Base-by-base conservation (phyloP, 306 rosid species). In the Medicago arabica region DNA sequence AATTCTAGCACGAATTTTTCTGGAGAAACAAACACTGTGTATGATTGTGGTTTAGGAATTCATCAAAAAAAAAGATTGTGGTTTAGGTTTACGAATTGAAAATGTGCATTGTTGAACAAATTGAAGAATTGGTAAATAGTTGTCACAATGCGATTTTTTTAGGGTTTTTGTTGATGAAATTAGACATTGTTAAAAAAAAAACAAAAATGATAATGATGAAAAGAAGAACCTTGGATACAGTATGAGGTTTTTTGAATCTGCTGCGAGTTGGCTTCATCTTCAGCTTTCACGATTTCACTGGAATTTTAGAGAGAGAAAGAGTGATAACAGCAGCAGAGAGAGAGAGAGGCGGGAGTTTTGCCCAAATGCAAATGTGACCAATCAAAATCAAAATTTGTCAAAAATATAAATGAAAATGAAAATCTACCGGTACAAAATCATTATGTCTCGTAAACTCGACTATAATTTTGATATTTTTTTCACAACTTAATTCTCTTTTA, bases 181-280 rank as follows among this genome's bases (percentile, higher is more conserved):
- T 43, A 47, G 17, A 57, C 14, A 49, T 19, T 64, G 75, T 23
- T 76, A 34, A 3, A 1, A 4, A 1, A 4, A 8, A 23, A 63
- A 3, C 2, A 13, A 14, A 2, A 14, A 7, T 13, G 31, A 61
- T 12, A 28, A 2, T 7, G 23, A 10, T 0, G 1, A 7, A 12
- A 25, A 16, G 4, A 6, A 69, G 28, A 5, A 43, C 94, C 90
- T 87, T 83, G 15, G 92, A 62, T 40, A 89, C 68, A 3, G 74
- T 2, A 17, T 83, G 59, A 4, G 81, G 67, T 75, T 82, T 91
- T 76, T 84, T 89, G 69, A 75, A 59, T 76, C 84, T 87, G 79
- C 82, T 87, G 79, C 83, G 83, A 75, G 53, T 57, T 6, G 88
- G 68, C 75, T 83, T 89, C 93, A 88, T 87, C 23, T 80, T 63